phyloP scores from a whole-genome alignment of 305 asterid genomes.

The Rubia tinctorum region DNA sequence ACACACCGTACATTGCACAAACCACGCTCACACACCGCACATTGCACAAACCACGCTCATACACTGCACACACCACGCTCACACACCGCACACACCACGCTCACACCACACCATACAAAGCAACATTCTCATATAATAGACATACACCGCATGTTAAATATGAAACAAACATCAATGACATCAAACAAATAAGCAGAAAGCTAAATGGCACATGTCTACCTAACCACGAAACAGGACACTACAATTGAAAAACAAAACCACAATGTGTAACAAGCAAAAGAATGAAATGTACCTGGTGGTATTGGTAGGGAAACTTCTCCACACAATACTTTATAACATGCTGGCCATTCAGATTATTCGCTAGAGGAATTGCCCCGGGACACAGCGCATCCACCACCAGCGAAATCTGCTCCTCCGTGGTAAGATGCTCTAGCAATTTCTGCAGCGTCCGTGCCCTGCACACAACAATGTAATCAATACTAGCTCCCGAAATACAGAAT shows the following conservation, averaged over 20 bases:
- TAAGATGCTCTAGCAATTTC: constrained; percentile 52
- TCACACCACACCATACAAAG: too few relatives aligned
- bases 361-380: constrained; percentile 42
- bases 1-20: too few relatives aligned
- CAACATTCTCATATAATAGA: too few relatives aligned
- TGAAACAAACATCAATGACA: not conserved
- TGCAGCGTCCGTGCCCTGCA: constrained; percentile 54
- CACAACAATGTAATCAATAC: constrained; percentile 5
- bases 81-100: too few relatives aligned
- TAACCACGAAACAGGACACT: not conserved
- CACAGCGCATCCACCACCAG: constrained; percentile 35
- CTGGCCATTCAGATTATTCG: constrained; percentile 61
- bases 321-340: constrained; percentile 54
- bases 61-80: too few relatives aligned
- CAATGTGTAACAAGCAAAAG: not conserved
- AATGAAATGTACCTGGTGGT: constrained; percentile 42
- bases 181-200: not conserved
- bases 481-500: too few relatives aligned
- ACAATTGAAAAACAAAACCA: too few relatives aligned
- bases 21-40: too few relatives aligned
- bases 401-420: constrained; percentile 45
- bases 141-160: too few relatives aligned
- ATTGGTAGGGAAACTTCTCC: constrained; percentile 40
- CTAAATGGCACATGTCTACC: not conserved
- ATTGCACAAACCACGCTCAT: too few relatives aligned